Evolutionary conservation across 2,329 filamentous ascomycete species (phyloP), one percentile per base, ranked within the genome.

Genomic region (Pyrenochaeta sp.): DNA sequence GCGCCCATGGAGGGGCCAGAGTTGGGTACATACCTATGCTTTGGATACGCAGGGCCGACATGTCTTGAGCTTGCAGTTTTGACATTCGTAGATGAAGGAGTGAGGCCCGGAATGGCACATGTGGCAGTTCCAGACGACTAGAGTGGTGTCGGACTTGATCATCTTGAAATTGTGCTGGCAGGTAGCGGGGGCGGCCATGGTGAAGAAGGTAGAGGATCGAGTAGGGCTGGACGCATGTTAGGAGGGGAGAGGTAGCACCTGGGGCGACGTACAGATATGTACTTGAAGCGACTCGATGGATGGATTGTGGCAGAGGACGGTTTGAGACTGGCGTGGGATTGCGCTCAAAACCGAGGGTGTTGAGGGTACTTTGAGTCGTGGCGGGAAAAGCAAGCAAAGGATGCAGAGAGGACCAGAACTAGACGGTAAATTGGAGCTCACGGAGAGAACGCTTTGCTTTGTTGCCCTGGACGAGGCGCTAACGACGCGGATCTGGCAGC

Each of bases 51-150:
- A 79, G 17, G 73, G 73, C 28, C 71, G 65, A 67, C 77, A 80
- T 6, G 73, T 74, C 70, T 78, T 78, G 46, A 78, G 63, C 63
- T 78, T 79, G 73, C 77, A 80, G 41, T 73, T 71, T 30, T 69
- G 53, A 63, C 77, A 80, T 57, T 80, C 76, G 55, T 69, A 79
- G 63, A 80, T 79, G 65, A 68, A 75, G 66, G 73, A 77, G 61
- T 79, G 75, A 13, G 76, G 75, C 4, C 76, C 76, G 2, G 73
- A 76, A 55, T 78, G 76, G 64, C 77, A 80, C 55, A 75, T 61
- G 59, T 77, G 76, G 72, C 77, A 80, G 44, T 77, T 77, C 77
- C 77, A 80, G 42, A 77, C 67, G 44, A 80, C 72, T 50, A 79
- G 65, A 4, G 74, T 77, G 10, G 74, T 78, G 61, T 78, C 75